Evolutionary conservation across 2,329 filamentous ascomycete species (phyloP).

Genomic region (Cladophialophora carrionii): DNA sequence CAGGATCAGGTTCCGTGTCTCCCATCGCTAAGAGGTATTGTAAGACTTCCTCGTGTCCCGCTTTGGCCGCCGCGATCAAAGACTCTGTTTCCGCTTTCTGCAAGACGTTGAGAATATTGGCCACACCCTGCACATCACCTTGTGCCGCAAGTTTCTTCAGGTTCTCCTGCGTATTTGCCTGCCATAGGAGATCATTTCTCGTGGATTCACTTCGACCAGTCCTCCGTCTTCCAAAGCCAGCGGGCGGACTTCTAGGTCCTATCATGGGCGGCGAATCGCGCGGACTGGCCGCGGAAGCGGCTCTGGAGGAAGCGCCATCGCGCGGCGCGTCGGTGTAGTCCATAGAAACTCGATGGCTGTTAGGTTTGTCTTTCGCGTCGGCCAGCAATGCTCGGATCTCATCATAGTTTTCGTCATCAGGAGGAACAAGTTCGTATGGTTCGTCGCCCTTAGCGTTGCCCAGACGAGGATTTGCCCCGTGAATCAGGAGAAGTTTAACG

Average conservation of each 20-base stretch:
- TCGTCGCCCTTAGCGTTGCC: conserved; percentile 92
- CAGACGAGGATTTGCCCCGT: conserved; percentile 88
- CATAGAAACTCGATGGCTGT: conserved; percentile 50
- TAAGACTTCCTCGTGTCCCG: conserved; percentile 85
- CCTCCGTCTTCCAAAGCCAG: conserved; percentile 46
- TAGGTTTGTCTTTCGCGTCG: conserved; percentile 61
- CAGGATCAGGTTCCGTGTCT: conserved; percentile 68
- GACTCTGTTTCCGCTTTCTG: conserved; percentile 75
- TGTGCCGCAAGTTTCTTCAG: conserved; percentile 54
- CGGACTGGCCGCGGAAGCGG: conserved; percentile 51
- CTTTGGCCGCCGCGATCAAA: conserved; percentile 86
- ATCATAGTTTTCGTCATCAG: conserved; percentile 74
- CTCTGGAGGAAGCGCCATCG: conserved; percentile 48
- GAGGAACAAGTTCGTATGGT: conserved; percentile 79
- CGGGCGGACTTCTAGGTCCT: conserved; percentile 47
- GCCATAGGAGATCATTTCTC: conserved; percentile 56
- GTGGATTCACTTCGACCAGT: conserved; percentile 56
- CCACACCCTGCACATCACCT: conserved; percentile 55
- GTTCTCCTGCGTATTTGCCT: conserved; percentile 55
- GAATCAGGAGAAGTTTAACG: conserved; percentile 77
- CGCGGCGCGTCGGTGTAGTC: conserved; percentile 45
- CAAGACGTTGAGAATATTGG: conserved; percentile 54
- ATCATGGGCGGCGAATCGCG: conserved; percentile 50
- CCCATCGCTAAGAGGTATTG: conserved; percentile 75
- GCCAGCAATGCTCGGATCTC: conserved; percentile 74